Base-by-base conservation (phyloP, 83 land plant genomes). In the Isoetes engelmannii region DNA sequence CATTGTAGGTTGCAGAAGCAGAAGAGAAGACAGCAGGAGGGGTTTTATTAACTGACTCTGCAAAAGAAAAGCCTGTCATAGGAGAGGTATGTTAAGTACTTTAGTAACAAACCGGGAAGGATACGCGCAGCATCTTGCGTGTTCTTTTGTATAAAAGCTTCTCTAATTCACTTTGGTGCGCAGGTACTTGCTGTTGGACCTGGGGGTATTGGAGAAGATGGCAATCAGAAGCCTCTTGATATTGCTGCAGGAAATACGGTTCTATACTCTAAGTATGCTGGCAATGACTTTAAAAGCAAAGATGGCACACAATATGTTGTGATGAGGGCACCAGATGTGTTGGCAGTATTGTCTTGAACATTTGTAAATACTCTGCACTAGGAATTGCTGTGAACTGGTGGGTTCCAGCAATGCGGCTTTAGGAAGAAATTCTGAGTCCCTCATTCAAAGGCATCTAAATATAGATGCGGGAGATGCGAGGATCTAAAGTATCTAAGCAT, bases 21-120 rank as follows among this genome's bases (percentile, higher is more conserved):
- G 95, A 89, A 69, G 69, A 76, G 46, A 85, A 80, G 59, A 87
- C 92, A 45, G 89, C 89, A 18, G 96, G 96, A 20, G 96, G 96
- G 42, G 72, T 90, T 63, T 62, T 87, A 65, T 72, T 90, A n/a
- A 84, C 95, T 10, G 83, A 87, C 67, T 80, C 84, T 56, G 73
- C 80, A 7, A 90, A 87, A 77, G 96, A 90, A 69, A 90, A 90
- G 74, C 96, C 96, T 44, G 87, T 90, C 7, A 85, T 85, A 69
- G 96, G 96, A 44, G 82, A 77, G 77, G 96, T 90, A 69, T 65
- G 73, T 69, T 28, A 28, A 28, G 1, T 28, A 28, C 37, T 28
- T 28, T 28, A 28, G 2, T 28, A 28, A 28, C 1, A 28, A 28
- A 28, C 1, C 37, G 37, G 37, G 37, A 28, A 28, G 37, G 37